Conservation (phyloP, 2,329 filamentous ascomycete genomes). For the Fusarium piperis region DNA sequence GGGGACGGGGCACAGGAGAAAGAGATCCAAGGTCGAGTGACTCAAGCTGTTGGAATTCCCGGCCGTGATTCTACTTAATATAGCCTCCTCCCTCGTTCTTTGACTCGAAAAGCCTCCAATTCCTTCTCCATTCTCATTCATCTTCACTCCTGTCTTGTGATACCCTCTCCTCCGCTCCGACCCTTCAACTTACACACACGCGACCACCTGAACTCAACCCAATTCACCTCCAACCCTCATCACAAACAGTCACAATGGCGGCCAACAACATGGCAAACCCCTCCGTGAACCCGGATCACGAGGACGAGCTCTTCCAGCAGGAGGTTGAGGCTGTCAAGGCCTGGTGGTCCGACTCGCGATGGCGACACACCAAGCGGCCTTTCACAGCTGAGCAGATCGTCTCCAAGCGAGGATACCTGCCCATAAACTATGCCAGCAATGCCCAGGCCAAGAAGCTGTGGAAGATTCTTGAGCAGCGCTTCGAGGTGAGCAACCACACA, state of each 20-base stretch:
- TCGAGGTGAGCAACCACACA: slow-evolving; percentile 69
- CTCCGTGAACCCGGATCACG: slow-evolving; percentile 64
- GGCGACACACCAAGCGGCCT: slow-evolving; percentile 90
- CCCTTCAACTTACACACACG: slow-evolving; percentile 16
- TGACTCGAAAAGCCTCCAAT: neutral
- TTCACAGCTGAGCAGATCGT: slow-evolving; percentile 98
- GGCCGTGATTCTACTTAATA: slow-evolving; percentile 39
- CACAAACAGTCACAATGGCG: slow-evolving; percentile 56
- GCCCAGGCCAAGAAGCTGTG: slow-evolving; percentile 92
- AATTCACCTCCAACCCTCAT: neutral
- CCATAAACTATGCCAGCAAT: slow-evolving; percentile 92
- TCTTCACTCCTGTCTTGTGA: slow-evolving; percentile 7
- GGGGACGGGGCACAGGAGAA: slow-evolving; percentile 23
- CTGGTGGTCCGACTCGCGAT: slow-evolving; percentile 94
- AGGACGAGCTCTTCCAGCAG: slow-evolving; percentile 76
- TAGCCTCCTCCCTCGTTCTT: slow-evolving; percentile 23
- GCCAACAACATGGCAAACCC: slow-evolving; percentile 70
- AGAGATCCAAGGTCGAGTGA: slow-evolving; percentile 20
- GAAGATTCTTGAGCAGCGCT: slow-evolving; percentile 86
- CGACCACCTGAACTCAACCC: neutral
- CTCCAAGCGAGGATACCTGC: slow-evolving; percentile 90
- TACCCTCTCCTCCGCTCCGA: neutral
- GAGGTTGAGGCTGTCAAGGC: slow-evolving; percentile 90
- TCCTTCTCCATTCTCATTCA: slow-evolving; percentile 5
- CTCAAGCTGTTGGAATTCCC: slow-evolving; percentile 31